Conservation (phyloP, 202 grass and related monocot genomes). For the Cymbopogon flexuosus region DNA sequence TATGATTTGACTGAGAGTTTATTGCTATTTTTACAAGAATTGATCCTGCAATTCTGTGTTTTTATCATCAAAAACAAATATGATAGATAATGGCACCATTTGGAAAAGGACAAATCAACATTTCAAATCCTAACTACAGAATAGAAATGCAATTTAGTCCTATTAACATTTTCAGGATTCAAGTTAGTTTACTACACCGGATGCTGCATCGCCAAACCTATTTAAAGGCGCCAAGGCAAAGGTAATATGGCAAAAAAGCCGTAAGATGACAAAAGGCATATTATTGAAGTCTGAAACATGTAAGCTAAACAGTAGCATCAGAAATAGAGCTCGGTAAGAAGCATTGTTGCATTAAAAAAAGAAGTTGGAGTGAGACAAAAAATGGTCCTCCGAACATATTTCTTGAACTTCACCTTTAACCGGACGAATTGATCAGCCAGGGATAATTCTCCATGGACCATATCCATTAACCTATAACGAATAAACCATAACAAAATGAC, state of each 20-base stretch:
- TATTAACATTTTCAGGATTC: background rate
- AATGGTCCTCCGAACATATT: background rate
- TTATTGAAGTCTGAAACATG: background rate
- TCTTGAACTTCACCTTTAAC: constrained; percentile 59
- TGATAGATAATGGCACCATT: background rate
- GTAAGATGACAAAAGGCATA: background rate
- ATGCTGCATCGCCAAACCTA: background rate
- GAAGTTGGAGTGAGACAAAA: background rate
- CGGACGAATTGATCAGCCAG: constrained; percentile 73
- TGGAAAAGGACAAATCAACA: background rate
- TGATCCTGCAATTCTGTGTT: background rate
- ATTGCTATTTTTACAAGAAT: background rate
- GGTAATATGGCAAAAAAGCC: background rate
- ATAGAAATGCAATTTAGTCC: background rate
- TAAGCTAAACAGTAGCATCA: background rate
- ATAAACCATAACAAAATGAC: constrained; percentile 40
- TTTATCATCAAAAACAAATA: background rate
- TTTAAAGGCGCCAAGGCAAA: background rate
- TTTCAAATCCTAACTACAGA: background rate
- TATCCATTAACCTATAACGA: constrained; percentile 79
- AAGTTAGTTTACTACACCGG: background rate
- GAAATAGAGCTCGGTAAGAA: background rate
- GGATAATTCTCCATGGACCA: constrained; percentile 89
- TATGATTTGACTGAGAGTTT: background rate
- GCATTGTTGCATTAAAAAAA: background rate